These are phyloP conservation scores for Salinomyces thailandicus DNA, from an alignment of 2,329 filamentous ascomycete genomes.

Conservation along the genomic window DNA sequence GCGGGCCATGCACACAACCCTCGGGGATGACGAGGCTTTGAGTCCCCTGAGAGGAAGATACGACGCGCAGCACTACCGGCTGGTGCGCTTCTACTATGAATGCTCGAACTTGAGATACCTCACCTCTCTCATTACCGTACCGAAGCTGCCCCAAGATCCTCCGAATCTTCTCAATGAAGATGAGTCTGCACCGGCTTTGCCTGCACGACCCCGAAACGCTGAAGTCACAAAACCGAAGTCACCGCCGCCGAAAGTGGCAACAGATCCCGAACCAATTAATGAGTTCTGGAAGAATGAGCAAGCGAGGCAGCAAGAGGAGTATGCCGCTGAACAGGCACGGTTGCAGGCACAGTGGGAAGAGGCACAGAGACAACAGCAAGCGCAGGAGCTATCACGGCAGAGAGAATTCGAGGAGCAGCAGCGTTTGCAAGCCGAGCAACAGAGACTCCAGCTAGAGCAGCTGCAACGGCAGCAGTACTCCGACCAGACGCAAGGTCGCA, in stretches of 20 bases:
- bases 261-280: conserved; percentile 87
- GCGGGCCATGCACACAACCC: conserved; percentile 82
- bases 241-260: conserved; percentile 52
- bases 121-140: conserved; percentile 90
- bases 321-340: conserved; percentile 84
- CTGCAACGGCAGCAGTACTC: conserved; percentile 79
- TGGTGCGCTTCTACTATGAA: conserved; percentile 98
- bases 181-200: conserved; percentile 64
- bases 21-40: conserved; percentile 85
- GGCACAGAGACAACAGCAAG: conserved; percentile 68
- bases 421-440: conserved; percentile 74
- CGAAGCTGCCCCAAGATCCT: conserved; percentile 87
- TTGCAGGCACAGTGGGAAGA: conserved; percentile 79
- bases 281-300: conserved; percentile 98
- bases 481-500: conserved; percentile 88
- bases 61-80: conserved; percentile 88
- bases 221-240: conserved; percentile 57
- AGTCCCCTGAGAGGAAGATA: conserved; percentile 81
- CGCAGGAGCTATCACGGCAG: conserved; percentile 75
- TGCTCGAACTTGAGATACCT: conserved; percentile 96
- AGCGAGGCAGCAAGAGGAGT: conserved; percentile 83
- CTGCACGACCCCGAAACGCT: conserved; percentile 61
- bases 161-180: conserved; percentile 82
- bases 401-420: conserved; percentile 96
- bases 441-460: conserved; percentile 81